phyloP scores from a whole-genome alignment of 2,329 filamentous ascomycete species.

The Xylaria hypoxylon region DNA sequence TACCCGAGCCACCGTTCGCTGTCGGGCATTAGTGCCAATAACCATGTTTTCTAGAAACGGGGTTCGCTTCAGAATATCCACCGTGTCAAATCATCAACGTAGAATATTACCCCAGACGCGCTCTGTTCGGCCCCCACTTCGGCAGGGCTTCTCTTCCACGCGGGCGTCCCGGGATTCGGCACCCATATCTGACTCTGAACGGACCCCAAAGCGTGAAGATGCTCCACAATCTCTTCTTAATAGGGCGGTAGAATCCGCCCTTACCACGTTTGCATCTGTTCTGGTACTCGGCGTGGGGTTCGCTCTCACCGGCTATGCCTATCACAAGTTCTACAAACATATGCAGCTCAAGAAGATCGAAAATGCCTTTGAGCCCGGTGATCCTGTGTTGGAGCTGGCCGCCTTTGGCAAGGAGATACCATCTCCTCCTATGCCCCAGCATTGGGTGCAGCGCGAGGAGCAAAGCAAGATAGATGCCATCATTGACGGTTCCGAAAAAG shows the following conservation, averaged over 20 bases:
- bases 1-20: not conserved
- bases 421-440: constrained; percentile 60
- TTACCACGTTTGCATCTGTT: constrained; percentile 81
- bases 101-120: constrained; percentile 25
- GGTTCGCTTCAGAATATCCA: constrained; percentile 23
- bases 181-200: constrained; percentile 19
- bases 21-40: constrained; percentile 13
- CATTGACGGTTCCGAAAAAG: constrained; percentile 75
- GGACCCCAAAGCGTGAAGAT: constrained; percentile 40
- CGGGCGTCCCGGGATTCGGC: constrained; percentile 20
- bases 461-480: constrained; percentile 86
- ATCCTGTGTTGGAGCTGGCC: constrained; percentile 86
- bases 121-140: constrained; percentile 38
- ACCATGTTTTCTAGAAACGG: constrained; percentile 34
- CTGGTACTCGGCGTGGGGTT: constrained; percentile 75
- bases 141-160: constrained; percentile 34
- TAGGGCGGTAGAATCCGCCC: constrained; percentile 80
- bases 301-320: constrained; percentile 76
- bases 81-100: constrained; percentile 12
- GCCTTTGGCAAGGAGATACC: constrained; percentile 70
- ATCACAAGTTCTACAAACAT: constrained; percentile 88
- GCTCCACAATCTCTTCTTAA: constrained; percentile 54
- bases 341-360: constrained; percentile 93
- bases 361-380: constrained; percentile 89
- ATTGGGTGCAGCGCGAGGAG: constrained; percentile 88